Evolutionary conservation across 805 yeast species (phyloP).

Genomic region (Wickerhamiella alocasiicola): DNA sequence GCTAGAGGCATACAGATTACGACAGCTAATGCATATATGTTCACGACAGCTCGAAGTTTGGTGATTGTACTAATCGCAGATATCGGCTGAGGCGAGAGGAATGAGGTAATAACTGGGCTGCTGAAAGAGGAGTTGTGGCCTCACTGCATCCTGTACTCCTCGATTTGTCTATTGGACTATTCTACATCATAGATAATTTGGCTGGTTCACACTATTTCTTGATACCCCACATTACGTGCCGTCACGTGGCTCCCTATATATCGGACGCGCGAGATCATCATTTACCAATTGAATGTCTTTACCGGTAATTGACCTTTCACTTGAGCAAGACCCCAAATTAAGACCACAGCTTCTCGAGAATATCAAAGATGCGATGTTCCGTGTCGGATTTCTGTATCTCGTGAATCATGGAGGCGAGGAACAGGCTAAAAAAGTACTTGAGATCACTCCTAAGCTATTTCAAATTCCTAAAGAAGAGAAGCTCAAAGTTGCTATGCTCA

Average conservation of each 20-base stretch:
- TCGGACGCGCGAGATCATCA: neutral
- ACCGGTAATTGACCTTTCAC: constrained; percentile 31
- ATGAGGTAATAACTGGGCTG: too few relatives aligned
- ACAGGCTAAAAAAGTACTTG: constrained; percentile 30
- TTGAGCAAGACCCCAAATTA: constrained; percentile 33
- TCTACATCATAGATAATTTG: too few relatives aligned
- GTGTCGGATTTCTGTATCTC: constrained; percentile 44
- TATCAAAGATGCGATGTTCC: constrained; percentile 36
- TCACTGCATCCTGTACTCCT: too few relatives aligned
- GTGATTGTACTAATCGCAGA: too few relatives aligned
- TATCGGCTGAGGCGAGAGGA: too few relatives aligned
- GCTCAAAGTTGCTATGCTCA: constrained; percentile 37
- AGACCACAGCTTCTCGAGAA: constrained; percentile 32
- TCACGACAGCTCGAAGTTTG: too few relatives aligned
- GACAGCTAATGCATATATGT: too few relatives aligned
- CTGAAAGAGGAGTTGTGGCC: too few relatives aligned
- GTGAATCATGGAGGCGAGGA: constrained; percentile 35
- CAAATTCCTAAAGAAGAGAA: constrained; percentile 36
- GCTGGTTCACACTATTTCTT: too few relatives aligned
- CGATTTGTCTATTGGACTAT: too few relatives aligned
- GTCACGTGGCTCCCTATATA: neutral
- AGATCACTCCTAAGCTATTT: constrained; percentile 35
- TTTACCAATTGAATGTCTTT: constrained; percentile 10
- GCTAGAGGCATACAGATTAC: too few relatives aligned
- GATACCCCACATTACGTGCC: neutral